phyloP scores from a whole-genome alignment of 306 rosid genomes.

The Alnus glutinosa region DNA sequence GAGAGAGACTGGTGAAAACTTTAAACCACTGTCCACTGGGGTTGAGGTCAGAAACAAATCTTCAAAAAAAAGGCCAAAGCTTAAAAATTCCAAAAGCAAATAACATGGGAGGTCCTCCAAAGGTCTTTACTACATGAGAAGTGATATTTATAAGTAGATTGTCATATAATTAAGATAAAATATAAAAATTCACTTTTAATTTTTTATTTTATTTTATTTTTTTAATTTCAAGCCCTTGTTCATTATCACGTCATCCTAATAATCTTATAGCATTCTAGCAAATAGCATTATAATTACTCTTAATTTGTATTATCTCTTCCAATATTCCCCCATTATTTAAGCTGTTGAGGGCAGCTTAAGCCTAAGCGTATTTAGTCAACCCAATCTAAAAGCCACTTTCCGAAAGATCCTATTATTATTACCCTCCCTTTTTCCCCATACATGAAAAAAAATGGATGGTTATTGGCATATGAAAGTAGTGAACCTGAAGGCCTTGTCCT shows the following conservation, averaged over 20 bases:
- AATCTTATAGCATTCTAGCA: no score
- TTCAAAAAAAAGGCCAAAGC: constrained; percentile 16
- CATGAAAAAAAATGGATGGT: constrained; percentile 47
- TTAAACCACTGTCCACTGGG: constrained; percentile 12
- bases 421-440: constrained; percentile 50
- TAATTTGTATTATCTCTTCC: constrained; percentile 3
- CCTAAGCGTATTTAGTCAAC: constrained; percentile 8
- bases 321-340: background rate
- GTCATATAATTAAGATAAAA: no score
- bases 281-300: no score
- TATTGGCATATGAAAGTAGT: constrained; percentile 43
- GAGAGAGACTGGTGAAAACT: constrained; percentile 18
- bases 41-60: constrained; percentile 35
- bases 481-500: constrained; percentile 15
- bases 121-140: no score
- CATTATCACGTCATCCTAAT: no score
- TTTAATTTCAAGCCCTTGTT: no score
- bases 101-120: no score
- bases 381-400: constrained; percentile 46
- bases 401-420: constrained; percentile 39
- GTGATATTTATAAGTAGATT: no score
- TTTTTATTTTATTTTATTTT: no score
- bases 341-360: constrained; percentile 31
- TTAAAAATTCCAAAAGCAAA: constrained; percentile 33
- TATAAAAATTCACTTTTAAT: no score